Evolutionary conservation across 331 rosid genomes (phyloP).

Genomic region (Acacia concinna): DNA sequence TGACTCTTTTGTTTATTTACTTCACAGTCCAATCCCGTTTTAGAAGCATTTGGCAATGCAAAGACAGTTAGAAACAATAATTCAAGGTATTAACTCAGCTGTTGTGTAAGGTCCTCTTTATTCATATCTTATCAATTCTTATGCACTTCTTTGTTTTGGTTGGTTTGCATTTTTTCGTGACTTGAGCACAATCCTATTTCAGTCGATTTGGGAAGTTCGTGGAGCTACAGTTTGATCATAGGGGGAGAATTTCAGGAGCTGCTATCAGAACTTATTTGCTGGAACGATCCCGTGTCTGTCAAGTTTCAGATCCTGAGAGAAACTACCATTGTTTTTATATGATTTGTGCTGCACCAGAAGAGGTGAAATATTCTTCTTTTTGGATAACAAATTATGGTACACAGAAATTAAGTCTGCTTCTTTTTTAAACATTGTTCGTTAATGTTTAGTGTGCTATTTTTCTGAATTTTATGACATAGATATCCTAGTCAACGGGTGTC

Average conservation of each 20-base stretch:
- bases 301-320: conserved; percentile 78
- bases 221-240: conserved; percentile 65
- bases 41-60: conserved; percentile 81
- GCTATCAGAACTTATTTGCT: conserved; percentile 71
- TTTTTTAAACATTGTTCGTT: neutral
- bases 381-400: neutral
- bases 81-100: conserved; percentile 53
- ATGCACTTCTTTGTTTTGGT: neutral
- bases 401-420: neutral
- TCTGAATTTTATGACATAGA: neutral
- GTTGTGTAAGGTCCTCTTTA: neutral
- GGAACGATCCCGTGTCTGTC: conserved; percentile 80
- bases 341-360: conserved; percentile 73
- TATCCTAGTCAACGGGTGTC: neutral
- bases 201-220: conserved; percentile 83
- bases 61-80: conserved; percentile 74
- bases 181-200: conserved; percentile 34
- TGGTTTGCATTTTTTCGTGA: conserved; percentile 19
- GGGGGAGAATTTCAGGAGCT: conserved; percentile 76
- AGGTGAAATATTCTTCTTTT: conserved; percentile 40
- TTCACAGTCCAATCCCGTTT: conserved; percentile 75
- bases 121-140: neutral
- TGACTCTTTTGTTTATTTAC: conserved; percentile 8
- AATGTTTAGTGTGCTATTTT: neutral
- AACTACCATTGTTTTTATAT: conserved; percentile 81